phyloP scores from a whole-genome alignment of 192 early-diverging fungal species.

The Backusella morwellensis region DNA sequence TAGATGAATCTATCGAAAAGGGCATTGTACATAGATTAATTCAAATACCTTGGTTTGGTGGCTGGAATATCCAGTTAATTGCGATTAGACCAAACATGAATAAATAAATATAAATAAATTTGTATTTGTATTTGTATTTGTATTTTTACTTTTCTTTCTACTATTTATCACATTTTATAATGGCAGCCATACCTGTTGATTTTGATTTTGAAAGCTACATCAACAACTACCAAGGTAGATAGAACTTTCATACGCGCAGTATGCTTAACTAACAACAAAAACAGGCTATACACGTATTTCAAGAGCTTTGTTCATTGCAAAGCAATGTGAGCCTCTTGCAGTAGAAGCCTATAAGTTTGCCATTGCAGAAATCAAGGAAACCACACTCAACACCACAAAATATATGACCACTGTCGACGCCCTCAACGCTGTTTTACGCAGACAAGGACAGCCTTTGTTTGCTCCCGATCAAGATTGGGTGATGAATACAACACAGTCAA shows the following conservation, averaged over 20 bases:
- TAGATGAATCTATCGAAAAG: background rate
- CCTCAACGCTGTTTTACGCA: constrained; percentile 53
- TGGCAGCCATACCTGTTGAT: constrained; percentile 8
- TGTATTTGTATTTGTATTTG: no score
- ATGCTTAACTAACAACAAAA: background rate
- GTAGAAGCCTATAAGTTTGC: constrained; percentile 68
- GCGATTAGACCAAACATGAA: constrained; percentile 13
- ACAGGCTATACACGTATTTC: constrained; percentile 67
- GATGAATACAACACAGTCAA: constrained; percentile 46
- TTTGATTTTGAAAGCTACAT: constrained; percentile 29
- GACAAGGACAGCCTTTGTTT: constrained; percentile 33
- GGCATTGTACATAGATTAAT: constrained; percentile 2
- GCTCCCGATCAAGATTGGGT: constrained; percentile 47
- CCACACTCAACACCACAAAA: constrained; percentile 44
- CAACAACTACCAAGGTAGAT: constrained; percentile 20
- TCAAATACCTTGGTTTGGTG: constrained; percentile 26
- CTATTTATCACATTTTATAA: background rate
- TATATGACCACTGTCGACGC: constrained; percentile 51
- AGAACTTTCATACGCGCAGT: background rate
- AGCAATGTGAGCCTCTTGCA: constrained; percentile 61
- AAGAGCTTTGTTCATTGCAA: constrained; percentile 73
- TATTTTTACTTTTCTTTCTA: background rate
- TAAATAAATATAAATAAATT: background rate
- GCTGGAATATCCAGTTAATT: constrained; percentile 21
- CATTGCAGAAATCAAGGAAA: constrained; percentile 51